These are phyloP conservation scores for Penicillium verrucosum DNA, from an alignment of 2,329 filamentous ascomycete genomes.

Conservation along the genomic window DNA sequence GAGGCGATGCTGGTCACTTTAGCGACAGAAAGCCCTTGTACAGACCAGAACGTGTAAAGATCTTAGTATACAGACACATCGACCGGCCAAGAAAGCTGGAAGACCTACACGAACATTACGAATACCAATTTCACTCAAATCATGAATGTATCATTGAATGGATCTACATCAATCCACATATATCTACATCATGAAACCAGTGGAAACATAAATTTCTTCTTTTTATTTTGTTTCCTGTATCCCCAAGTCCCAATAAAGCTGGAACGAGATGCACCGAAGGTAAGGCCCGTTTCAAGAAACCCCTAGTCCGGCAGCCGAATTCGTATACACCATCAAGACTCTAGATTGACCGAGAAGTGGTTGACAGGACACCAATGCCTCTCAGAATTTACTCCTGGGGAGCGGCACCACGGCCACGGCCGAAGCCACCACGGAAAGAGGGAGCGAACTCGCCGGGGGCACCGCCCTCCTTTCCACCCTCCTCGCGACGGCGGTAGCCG, in stretches of 20 bases:
- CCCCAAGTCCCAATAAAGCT: constrained; percentile 18
- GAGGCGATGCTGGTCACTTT: background rate
- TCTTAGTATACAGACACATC: background rate
- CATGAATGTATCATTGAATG: background rate
- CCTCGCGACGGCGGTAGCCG: constrained; percentile 88
- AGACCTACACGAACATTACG: background rate
- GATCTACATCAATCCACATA: constrained; percentile 11
- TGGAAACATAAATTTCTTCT: constrained; percentile 26
- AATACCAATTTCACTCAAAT: background rate
- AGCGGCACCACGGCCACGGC: constrained; percentile 79
- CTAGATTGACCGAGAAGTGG: constrained; percentile 33
- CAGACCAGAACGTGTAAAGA: background rate
- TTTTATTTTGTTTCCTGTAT: constrained; percentile 27
- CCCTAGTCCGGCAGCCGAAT: constrained; percentile 30
- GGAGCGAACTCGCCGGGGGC: constrained; percentile 89
- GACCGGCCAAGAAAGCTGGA: background rate
- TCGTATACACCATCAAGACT: constrained; percentile 26
- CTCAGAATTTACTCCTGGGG: constrained; percentile 56
- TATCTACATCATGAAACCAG: constrained; percentile 30
- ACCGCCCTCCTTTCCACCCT: constrained; percentile 81
- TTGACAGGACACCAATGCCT: constrained; percentile 29
- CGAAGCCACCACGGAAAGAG: constrained; percentile 87
- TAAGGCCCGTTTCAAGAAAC: constrained; percentile 25
- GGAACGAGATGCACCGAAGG: constrained; percentile 21
- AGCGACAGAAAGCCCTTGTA: background rate